Percentiles rank a stretch among this genome's conserved stretches.
Evolutionary conservation across 345 rosid genomes (phyloP).

Genomic region (Rhizophora mangle): DNA sequence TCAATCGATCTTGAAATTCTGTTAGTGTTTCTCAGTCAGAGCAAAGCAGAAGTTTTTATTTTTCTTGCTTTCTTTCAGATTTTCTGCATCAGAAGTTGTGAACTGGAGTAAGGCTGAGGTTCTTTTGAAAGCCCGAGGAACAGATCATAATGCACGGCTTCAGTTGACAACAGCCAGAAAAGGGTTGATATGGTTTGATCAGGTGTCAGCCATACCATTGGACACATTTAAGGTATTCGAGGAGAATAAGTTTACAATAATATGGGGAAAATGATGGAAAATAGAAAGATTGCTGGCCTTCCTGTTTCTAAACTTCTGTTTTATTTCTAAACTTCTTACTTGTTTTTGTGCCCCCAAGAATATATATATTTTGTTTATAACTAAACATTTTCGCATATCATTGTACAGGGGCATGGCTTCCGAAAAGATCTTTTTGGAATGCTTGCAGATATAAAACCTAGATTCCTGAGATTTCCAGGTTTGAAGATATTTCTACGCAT

Average conservation of each 20-base stretch:
- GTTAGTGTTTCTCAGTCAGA: constrained; percentile 8
- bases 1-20: not conserved
- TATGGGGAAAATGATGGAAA: no score
- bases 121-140: constrained; percentile 60
- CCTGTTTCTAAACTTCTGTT: no score
- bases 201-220: constrained; percentile 85
- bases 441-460: constrained; percentile 73
- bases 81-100: constrained; percentile 62
- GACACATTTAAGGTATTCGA: constrained; percentile 74
- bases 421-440: constrained; percentile 72
- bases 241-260: no score
- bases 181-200: constrained; percentile 93
- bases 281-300: no score
- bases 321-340: no score
- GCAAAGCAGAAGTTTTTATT: not conserved
- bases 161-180: constrained; percentile 62
- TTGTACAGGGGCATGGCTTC: constrained; percentile 88
- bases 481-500: not conserved
- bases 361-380: not conserved
- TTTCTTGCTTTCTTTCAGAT: constrained; percentile 42
- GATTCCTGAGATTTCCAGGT: constrained; percentile 91
- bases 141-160: constrained; percentile 69
- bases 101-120: constrained; percentile 82
- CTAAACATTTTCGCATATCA: not conserved
- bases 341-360: no score